Base-by-base conservation (phyloP, 1,139 yeast species). In the Hansenula lynferdii region DNA sequence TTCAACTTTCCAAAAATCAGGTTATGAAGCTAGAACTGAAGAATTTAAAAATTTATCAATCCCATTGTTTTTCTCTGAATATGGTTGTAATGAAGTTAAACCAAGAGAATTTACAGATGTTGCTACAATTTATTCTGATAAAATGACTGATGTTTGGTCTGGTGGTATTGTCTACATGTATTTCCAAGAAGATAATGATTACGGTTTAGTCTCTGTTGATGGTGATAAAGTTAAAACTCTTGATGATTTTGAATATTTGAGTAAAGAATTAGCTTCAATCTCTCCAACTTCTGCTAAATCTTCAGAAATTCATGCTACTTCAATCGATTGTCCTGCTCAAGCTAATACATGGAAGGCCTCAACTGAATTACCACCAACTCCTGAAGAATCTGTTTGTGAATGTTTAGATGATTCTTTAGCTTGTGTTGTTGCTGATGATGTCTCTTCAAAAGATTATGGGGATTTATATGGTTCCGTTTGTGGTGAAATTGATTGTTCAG, bases 131-230 rank as follows among this genome's bases (percentile, higher is more conserved):
- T 82, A 69, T 64, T 68, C 80, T 31, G 60, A 67, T 40, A 67
- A 79, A 37, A 82, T 83, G 92, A 73, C 85, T 28, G 77, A 71
- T 42, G 87, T 84, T 36, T 86, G 95, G 95, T 85, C 95, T 32
- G 96, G 96, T 49, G 96, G 95, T 54, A 77, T 86, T 56, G 95
- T 82, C 25, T 86, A 85, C 69, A 84, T 85, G 95, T 86, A 83
- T 66, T 83, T 80, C 63, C 80, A 85, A 66, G 96, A 86, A 64
- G 72, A 62, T 34, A 83, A 82, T 64, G 60, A 83, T 50, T 83
- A 80, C 55, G 92, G 92, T 52, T 72, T 83, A 47, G 95, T 86
- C 41, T 56, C 78, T 35, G 67, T 80, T 43, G 64, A 65, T 42
- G 67, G 62, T 48, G 72, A 74, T 48, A 80, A 67, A 39, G 84